Evolutionary conservation across 2,329 filamentous ascomycete species (phyloP).

Genomic region (Knufia petricola): DNA sequence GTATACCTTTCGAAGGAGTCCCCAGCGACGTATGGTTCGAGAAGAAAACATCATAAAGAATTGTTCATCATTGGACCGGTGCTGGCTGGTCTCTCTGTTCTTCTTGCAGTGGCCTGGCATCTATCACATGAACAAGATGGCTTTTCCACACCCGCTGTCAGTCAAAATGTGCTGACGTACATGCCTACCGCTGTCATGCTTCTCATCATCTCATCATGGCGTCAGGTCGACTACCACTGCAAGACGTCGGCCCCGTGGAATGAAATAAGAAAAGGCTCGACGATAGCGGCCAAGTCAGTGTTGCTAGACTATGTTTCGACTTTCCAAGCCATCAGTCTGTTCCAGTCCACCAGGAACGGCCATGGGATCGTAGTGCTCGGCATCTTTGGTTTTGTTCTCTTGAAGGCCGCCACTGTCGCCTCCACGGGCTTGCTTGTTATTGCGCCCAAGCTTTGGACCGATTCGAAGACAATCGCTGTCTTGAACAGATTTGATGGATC

Average conservation of each 20-base stretch:
- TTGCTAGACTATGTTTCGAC: conserved; percentile 28
- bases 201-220: conserved; percentile 25
- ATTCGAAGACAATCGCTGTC: not conserved
- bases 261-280: conserved; percentile 18
- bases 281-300: conserved; percentile 18
- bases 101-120: conserved; percentile 9
- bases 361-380: conserved; percentile 23
- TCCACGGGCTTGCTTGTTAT: conserved; percentile 26
- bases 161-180: conserved; percentile 21
- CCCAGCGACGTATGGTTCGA: not conserved
- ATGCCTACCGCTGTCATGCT: conserved; percentile 24
- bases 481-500: conserved; percentile 9
- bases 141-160: conserved; percentile 11
- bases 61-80: not conserved
- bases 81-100: not conserved
- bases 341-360: conserved; percentile 20
- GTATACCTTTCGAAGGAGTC: not conserved
- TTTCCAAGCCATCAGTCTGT: conserved; percentile 22
- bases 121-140: conserved; percentile 14
- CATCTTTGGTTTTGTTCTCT: conserved; percentile 23
- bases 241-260: conserved; percentile 26
- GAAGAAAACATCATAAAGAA: not conserved
- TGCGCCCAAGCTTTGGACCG: conserved; percentile 10
- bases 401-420: conserved; percentile 22
- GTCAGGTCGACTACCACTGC: conserved; percentile 26